Conservation (phyloP, 495 filamentous ascomycete species). For the Annulohypoxylon maeteangense region DNA sequence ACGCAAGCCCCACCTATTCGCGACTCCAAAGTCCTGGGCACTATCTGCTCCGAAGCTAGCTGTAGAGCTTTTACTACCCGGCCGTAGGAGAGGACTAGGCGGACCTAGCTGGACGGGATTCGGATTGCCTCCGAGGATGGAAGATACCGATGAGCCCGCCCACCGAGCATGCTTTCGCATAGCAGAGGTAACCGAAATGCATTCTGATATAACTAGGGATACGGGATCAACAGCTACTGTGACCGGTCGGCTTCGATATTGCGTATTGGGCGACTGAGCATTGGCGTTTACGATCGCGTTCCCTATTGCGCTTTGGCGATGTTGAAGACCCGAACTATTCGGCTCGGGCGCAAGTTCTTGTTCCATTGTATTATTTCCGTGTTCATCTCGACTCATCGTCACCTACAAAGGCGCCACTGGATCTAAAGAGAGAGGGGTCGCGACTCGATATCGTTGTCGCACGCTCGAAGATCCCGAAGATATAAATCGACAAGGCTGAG, state of each 20-base stretch:
- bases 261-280: slow-evolving; percentile 47
- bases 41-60: slow-evolving; percentile 43
- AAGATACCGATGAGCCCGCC: slow-evolving; percentile 95
- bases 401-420: slow-evolving; percentile 41
- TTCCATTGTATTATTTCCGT: slow-evolving; percentile 51
- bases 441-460: neutral
- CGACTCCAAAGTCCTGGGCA: slow-evolving; percentile 55
- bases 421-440: neutral
- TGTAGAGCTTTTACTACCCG: slow-evolving; percentile 47
- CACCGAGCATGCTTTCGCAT: slow-evolving; percentile 98
- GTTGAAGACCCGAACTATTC: slow-evolving; percentile 20
- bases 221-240: slow-evolving; percentile 93
- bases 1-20: slow-evolving; percentile 84
- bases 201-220: slow-evolving; percentile 97
- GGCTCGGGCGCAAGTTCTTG: slow-evolving; percentile 42
- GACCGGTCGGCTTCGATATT: slow-evolving; percentile 62
- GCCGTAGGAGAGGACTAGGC: slow-evolving; percentile 50
- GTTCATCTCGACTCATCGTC: slow-evolving; percentile 60
- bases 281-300: slow-evolving; percentile 26
- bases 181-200: slow-evolving; percentile 95
- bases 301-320: slow-evolving; percentile 26
- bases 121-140: slow-evolving; percentile 86
- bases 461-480: slow-evolving; percentile 3
- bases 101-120: slow-evolving; percentile 62
- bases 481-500: slow-evolving; percentile 5